Conservation (phyloP, 768 basidiomycete genomes). For the Neoboletus magnificus region DNA sequence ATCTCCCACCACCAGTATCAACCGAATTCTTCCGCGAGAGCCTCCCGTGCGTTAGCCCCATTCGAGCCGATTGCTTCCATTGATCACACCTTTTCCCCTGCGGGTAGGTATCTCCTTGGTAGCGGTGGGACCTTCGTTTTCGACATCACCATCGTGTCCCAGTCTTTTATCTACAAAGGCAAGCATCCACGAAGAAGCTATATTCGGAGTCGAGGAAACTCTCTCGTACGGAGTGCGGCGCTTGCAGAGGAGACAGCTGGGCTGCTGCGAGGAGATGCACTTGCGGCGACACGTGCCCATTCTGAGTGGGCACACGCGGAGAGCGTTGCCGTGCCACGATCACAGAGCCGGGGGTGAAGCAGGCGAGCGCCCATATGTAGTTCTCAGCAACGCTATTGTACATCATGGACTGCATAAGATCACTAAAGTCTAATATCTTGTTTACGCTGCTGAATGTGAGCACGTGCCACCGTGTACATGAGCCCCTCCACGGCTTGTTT, state of each 20-base stretch:
- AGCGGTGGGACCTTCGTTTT: slow-evolving; percentile 92
- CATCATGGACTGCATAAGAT: neutral
- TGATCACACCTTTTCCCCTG: neutral
- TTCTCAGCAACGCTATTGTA: neutral
- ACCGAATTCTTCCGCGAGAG: slow-evolving; percentile 72
- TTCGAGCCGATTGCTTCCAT: neutral
- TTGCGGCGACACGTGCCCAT: slow-evolving; percentile 28
- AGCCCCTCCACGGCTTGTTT: neutral
- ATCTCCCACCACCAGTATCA: slow-evolving; percentile 55
- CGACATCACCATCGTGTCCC: slow-evolving; percentile 86
- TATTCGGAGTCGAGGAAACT: slow-evolving; percentile 26
- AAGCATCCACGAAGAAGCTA: slow-evolving; percentile 35
- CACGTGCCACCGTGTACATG: slow-evolving; percentile 14
- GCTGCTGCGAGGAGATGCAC: slow-evolving; percentile 42
- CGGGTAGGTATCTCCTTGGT: slow-evolving; percentile 75
- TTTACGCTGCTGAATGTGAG: slow-evolving; percentile 1
- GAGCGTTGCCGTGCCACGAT: slow-evolving; percentile 19
- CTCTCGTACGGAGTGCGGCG: slow-evolving; percentile 25
- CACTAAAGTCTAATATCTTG: neutral
- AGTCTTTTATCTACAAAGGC: slow-evolving; percentile 75
- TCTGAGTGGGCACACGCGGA: slow-evolving; percentile 26
- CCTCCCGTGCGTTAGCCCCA: slow-evolving; percentile 63
- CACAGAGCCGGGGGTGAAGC: slow-evolving; percentile 40
- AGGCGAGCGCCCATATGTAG: neutral
- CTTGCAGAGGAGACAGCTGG: slow-evolving; percentile 49